phyloP scores from a whole-genome alignment of 192 early-diverging fungal species.

The Umbelopsis isabellina region DNA sequence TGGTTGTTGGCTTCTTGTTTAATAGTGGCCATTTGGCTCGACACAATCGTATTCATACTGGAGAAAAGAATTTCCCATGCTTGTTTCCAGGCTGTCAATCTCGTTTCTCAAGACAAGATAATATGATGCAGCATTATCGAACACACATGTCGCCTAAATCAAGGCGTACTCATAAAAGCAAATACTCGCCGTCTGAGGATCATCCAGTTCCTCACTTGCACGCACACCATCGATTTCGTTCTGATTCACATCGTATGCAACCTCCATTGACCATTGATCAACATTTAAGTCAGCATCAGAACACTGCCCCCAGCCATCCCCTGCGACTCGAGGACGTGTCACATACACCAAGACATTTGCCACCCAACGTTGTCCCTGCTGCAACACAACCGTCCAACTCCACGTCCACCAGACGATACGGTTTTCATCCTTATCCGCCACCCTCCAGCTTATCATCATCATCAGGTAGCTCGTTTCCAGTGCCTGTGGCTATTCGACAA shows the following conservation, averaged over 20 bases:
- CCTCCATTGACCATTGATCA: slow-evolving; percentile 44
- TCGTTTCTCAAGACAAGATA: slow-evolving; percentile 81
- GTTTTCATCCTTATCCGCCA: slow-evolving; percentile 5
- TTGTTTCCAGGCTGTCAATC: slow-evolving; percentile 68
- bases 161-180: slow-evolving; percentile 47
- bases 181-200: slow-evolving; percentile 24
- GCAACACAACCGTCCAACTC: background rate
- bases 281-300: slow-evolving; percentile 40
- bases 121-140: slow-evolving; percentile 88
- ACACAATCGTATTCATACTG: slow-evolving; percentile 82
- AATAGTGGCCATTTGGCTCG: slow-evolving; percentile 77
- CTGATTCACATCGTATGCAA: slow-evolving; percentile 31
- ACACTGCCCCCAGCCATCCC: background rate
- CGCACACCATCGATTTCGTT: slow-evolving; percentile 39
- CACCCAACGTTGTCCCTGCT: slow-evolving; percentile 9
- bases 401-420: background rate
- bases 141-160: slow-evolving; percentile 76
- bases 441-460: background rate
- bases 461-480: background rate
- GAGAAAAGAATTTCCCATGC: slow-evolving; percentile 81
- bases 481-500: slow-evolving; percentile 19
- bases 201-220: slow-evolving; percentile 35
- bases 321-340: background rate
- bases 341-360: background rate
- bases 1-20: no score